Percentiles rank a stretch among this genome's conserved stretches.
Evolutionary conservation across 768 basidiomycete genomes (phyloP).

Genomic region (Tricholoma sp.): DNA sequence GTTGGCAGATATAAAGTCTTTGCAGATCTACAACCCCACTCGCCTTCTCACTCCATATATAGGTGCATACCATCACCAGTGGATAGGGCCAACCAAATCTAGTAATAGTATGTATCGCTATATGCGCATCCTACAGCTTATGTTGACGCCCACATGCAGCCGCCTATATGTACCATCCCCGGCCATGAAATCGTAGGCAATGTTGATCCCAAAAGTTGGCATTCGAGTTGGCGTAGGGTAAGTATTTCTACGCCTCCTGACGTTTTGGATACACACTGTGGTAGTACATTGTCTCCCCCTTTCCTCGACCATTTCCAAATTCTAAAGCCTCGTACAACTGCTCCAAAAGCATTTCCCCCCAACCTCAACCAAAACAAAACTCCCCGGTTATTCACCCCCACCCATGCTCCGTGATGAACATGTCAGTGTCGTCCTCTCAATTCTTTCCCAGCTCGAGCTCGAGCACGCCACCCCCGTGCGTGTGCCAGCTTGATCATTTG

Average conservation of each 20-base stretch:
- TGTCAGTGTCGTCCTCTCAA: conserved; percentile 51
- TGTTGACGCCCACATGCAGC: too few species aligned
- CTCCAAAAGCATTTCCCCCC: conserved; percentile 27
- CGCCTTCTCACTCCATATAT: too few species aligned
- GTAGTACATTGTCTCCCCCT: conserved; percentile 28
- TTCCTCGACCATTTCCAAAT: background rate
- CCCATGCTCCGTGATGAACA: too few species aligned
- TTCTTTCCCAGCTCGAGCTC: conserved; percentile 48
- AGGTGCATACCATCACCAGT: too few species aligned
- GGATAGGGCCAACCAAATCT: too few species aligned
- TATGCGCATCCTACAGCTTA: too few species aligned
- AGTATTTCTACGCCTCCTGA: background rate
- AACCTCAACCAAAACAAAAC: conserved; percentile 28
- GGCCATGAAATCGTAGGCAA: too few species aligned
- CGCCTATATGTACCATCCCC: too few species aligned
- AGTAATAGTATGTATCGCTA: too few species aligned
- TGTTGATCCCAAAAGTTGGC: conserved; percentile 42
- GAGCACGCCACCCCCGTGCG: conserved; percentile 56
- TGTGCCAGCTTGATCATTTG: too few species aligned
- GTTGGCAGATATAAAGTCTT: too few species aligned
- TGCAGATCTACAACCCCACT: too few species aligned
- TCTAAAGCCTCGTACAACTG: conserved; percentile 26
- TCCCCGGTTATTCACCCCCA: conserved; percentile 46
- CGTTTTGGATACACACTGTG: conserved; percentile 22
- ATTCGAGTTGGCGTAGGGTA: conserved; percentile 48